Percentiles rank a stretch among this genome's conserved stretches.
Conservation (phyloP, 2,329 filamentous ascomycete species). For the Onygenales sp. region DNA sequence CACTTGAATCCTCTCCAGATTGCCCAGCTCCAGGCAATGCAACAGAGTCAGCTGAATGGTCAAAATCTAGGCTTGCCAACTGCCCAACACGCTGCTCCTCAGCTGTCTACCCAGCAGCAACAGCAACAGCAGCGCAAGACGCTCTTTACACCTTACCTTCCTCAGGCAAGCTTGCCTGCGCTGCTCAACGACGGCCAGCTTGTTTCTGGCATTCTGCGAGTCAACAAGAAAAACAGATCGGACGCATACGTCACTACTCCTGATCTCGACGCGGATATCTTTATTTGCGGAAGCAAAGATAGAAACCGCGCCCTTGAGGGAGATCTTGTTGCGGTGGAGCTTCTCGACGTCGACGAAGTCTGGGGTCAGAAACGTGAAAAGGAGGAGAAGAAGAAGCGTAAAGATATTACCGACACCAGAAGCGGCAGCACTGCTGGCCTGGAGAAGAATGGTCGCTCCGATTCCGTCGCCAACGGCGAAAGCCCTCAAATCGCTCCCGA, state of each 20-base stretch:
- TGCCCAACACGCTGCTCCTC: constrained; percentile 62
- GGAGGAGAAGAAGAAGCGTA: constrained; percentile 99
- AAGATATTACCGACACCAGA: constrained; percentile 91
- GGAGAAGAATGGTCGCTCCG: constrained; percentile 48
- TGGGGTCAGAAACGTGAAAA: constrained; percentile 99
- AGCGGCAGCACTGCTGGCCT: constrained; percentile 64
- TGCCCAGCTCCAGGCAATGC: constrained; percentile 57
- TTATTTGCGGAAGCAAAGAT: constrained; percentile 98
- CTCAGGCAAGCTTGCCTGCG: constrained; percentile 85
- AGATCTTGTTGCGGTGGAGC: constrained; percentile 88
- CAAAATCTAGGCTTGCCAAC: constrained; percentile 59
- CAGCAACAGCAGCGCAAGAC: constrained; percentile 94
- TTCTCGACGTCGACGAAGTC: constrained; percentile 95
- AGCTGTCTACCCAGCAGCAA: constrained; percentile 55
- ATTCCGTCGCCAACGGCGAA: constrained; percentile 53
- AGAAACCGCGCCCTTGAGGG: constrained; percentile 94
- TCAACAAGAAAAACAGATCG: constrained; percentile 99
- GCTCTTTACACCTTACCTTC: constrained; percentile 93
- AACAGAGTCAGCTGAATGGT: constrained; percentile 69
- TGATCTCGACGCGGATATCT: constrained; percentile 95
- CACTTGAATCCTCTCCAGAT: constrained; percentile 75
- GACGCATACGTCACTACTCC: constrained; percentile 95
- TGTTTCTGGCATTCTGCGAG: constrained; percentile 89
- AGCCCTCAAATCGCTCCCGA: constrained; percentile 56
- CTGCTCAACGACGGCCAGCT: constrained; percentile 86